Conservation (phyloP, 495 filamentous ascomycete genomes). For the Cenococcum geophilum region DNA sequence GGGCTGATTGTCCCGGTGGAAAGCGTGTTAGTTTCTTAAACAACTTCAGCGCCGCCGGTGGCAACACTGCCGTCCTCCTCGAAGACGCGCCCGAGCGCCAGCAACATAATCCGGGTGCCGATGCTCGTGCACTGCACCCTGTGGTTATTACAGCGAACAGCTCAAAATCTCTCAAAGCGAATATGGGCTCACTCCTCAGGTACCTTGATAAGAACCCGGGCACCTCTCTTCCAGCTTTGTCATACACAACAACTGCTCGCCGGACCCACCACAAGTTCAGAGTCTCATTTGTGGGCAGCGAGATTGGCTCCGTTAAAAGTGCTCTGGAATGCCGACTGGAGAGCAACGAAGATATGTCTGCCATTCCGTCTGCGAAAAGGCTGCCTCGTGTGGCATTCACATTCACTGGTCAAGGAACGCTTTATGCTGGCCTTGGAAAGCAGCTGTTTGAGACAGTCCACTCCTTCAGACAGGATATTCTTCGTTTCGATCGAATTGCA, state of each 20-base stretch:
- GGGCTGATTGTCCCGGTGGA: neutral
- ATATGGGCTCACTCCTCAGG: constrained; percentile 27
- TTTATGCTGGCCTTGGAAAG: constrained; percentile 10
- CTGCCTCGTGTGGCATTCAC: constrained; percentile 3
- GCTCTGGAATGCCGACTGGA: neutral
- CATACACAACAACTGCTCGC: constrained; percentile 79
- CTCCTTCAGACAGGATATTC: constrained; percentile 11
- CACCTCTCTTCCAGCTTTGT: constrained; percentile 49
- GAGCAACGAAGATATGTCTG: neutral
- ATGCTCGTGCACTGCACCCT: constrained; percentile 49
- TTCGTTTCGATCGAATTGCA: constrained; percentile 4
- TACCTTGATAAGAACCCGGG: constrained; percentile 52
- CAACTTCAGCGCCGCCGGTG: constrained; percentile 60
- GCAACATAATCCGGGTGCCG: constrained; percentile 32
- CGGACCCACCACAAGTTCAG: constrained; percentile 52
- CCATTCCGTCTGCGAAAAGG: neutral
- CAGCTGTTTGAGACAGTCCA: constrained; percentile 9
- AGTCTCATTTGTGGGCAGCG: neutral
- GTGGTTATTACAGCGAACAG: constrained; percentile 54
- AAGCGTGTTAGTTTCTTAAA: constrained; percentile 56
- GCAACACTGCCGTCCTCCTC: constrained; percentile 51
- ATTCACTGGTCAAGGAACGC: constrained; percentile 25
- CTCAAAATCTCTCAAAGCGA: constrained; percentile 31
- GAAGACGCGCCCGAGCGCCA: constrained; percentile 53
- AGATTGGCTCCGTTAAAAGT: too few relatives aligned